Base-by-base conservation (phyloP, 2,329 filamentous ascomycete species). In the Botryotinia globosa region DNA sequence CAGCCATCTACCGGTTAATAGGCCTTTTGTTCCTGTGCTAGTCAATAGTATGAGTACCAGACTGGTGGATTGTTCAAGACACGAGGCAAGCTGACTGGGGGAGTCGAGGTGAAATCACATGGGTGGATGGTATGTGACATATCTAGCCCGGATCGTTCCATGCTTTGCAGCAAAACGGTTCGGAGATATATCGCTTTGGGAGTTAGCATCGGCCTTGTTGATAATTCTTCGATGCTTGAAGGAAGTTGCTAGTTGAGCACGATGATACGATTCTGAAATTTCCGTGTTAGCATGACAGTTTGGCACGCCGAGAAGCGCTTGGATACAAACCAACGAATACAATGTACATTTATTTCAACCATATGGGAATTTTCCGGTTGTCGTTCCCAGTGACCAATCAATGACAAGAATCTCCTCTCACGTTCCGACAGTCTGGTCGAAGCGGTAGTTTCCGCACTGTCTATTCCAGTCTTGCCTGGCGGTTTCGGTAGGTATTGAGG, bases 1-100 rank as follows among this genome's bases (percentile, higher is more conserved):
- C n/a, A 56, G 65, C n/a, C 16, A 44, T 56, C 10, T 68, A 29
- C 48, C 65, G 65, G 65, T 42, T 68, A 42, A 44, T 25, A 42
- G 37, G 18, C 65, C 44, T 39, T 68, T 42, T 42, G 34, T 67
- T 25, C 65, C 48, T 42, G n/a, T 54, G 34, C 25, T n/a, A 34
- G 58, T 61, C 10, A 25, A 7, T 22, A 29, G 25, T 62, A 62
- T n/a, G 34, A 29, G 32, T 37, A 54, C 45, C 64, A 22, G 45
- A 39, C 8, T 39, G 45, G 25, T 37, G 34, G 34, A 67, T 56
- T 34, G 5, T 29, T 32, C 32, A 8, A 54, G 64, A 29, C 22
- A 25, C n/a, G 18, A 54, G 32, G 16, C 34, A 39, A 20, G 44
- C 39, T 54, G 25, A 25, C 34, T 56, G 4, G 48, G 6, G 18